Evolutionary conservation across 2,329 filamentous ascomycete genomes (phyloP).

Genomic region (Hymenoscyphus linearis): DNA sequence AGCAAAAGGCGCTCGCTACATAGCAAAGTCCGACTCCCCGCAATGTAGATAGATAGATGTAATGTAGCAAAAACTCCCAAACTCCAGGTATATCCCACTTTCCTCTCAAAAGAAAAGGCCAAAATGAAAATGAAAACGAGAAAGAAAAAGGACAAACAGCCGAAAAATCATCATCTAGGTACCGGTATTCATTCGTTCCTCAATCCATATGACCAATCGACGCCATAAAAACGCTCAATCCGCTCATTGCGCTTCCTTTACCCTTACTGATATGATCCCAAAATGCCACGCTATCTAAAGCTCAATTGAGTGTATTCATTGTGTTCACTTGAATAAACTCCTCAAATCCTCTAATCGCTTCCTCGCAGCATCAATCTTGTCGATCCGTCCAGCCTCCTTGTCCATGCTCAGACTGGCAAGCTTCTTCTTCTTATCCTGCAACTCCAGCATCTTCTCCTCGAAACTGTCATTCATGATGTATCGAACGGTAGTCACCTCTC

Average conservation of each 20-base stretch:
- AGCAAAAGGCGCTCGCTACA: too few species aligned
- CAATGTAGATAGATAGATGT: not conserved
- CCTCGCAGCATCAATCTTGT: conserved; percentile 31
- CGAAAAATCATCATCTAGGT: not conserved
- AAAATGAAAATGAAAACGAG: too few species aligned
- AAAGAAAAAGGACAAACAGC: too few species aligned
- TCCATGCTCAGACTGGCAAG: conserved; percentile 85
- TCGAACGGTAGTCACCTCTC: conserved; percentile 79
- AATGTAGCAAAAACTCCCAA: not conserved
- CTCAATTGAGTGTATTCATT: too few species aligned
- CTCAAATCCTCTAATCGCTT: conserved; percentile 51
- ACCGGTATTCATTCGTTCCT: not conserved
- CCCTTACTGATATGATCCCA: not conserved
- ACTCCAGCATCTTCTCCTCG: conserved; percentile 84
- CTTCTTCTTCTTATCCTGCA: conserved; percentile 91
- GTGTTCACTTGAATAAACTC: conserved; percentile 46
- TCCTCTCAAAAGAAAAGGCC: too few species aligned
- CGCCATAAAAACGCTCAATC: not conserved
- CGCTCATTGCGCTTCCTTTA: not conserved
- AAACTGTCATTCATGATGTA: conserved; percentile 90
- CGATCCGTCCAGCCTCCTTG: conserved; percentile 34
- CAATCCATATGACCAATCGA: too few species aligned
- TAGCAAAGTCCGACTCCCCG: too few species aligned
- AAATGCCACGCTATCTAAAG: not conserved
- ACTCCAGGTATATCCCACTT: not conserved